Evolutionary conservation across 495 filamentous ascomycete species (phyloP), one percentile per base, ranked within the genome.

Genomic region (Xylaria telfairii): DNA sequence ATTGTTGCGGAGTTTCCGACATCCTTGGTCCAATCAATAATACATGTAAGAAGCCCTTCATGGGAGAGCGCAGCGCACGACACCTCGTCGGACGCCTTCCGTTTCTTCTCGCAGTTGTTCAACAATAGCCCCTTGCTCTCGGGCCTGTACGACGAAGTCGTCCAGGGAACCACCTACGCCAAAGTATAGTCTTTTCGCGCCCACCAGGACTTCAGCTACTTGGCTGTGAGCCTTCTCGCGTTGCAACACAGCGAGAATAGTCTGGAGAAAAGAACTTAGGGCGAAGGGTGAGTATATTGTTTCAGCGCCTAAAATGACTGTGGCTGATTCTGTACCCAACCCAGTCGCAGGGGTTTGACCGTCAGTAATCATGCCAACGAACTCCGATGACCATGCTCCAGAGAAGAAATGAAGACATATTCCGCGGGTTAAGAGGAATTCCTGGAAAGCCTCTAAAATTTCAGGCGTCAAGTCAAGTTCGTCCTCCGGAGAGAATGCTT

Each of bases 131-230:
- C 88, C 89, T 34, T 85, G 81, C 26, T 78, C 83, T 65, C 83
- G 79, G 68, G 93, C 82, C 71, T 87, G 86, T 39, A 85, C 80
- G 62, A 94, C 85, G 77, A 99, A 97, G 75, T 95, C 94, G 78
- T 95, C 91, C 51, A 99, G 88, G 24, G 94, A 93, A 24, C 96
- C 96, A 3, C 96, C 96, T 66, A 99, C 96, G 5, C 96, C 96
- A 76, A 99, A 99, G 79, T 99, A 99, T 2, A 98, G 89, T 79
- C 90, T 89, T 83, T 99, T 99, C 3, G 96, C 96, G 5, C 90
- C 96, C 2, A 99, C 84, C n/a, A 97, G 79, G 7, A 93, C 93
- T 67, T 85, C 87, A 39, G 87, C 87, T 46, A 74, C 75, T 2
- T 79, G 76, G 6, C 71, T 80, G 4, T 73, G 78, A 34, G 62